phyloP scores from a whole-genome alignment of 345 rosid genomes.

The Clausena lansium region DNA sequence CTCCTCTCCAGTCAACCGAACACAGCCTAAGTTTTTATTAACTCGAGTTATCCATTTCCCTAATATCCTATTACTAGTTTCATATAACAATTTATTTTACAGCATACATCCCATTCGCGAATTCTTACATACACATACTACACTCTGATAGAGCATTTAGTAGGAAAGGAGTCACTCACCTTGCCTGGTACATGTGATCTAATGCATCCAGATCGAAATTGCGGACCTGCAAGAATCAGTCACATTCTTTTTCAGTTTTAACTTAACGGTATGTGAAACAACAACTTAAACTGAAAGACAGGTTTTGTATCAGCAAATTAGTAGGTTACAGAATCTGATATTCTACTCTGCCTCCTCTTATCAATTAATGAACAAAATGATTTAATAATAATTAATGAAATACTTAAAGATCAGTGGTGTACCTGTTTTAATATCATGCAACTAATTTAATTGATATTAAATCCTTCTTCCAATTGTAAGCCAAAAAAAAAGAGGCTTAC shows the following conservation, averaged over 20 bases:
- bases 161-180: conserved; percentile 35
- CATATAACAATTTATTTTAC: too few species aligned
- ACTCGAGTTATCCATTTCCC: neutral
- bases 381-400: neutral
- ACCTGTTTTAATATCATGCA: conserved; percentile 1
- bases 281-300: too few species aligned
- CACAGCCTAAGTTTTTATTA: neutral
- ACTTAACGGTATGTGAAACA: conserved; percentile 1
- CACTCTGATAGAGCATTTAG: neutral
- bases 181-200: conserved; percentile 86
- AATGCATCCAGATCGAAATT: conserved; percentile 63
- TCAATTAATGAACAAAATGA: neutral
- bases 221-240: conserved; percentile 60
- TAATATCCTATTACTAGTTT: neutral
- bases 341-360: neutral
- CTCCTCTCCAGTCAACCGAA: too few species aligned
- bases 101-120: neutral
- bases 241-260: conserved; percentile 8
- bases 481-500: neutral
- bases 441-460: neutral
- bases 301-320: neutral
- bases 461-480: neutral
- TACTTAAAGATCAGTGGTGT: neutral
- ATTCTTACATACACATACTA: neutral
- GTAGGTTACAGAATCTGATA: neutral